These are phyloP conservation scores for Leptographium lundbergii DNA, from an alignment of 2,329 filamentous ascomycete species.

Conservation along the genomic window DNA sequence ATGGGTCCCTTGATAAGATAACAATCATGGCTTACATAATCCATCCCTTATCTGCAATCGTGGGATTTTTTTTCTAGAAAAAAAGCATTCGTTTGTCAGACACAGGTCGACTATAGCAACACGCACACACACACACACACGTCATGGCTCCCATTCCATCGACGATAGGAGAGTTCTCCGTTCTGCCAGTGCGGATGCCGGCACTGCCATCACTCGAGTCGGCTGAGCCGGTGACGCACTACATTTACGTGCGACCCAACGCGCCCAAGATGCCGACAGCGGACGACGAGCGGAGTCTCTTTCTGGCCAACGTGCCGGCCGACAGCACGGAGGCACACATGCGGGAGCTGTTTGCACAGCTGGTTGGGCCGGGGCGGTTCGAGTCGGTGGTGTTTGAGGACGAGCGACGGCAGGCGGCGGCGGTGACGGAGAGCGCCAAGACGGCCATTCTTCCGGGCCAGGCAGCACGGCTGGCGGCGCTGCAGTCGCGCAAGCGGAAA, in stretches of 20 bases:
- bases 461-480: slow-evolving; percentile 24
- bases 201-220: slow-evolving; percentile 33
- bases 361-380: slow-evolving; percentile 67
- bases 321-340: slow-evolving; percentile 72
- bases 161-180: slow-evolving; percentile 45
- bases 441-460: slow-evolving; percentile 26
- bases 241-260: slow-evolving; percentile 78
- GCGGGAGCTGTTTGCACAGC: slow-evolving; percentile 57
- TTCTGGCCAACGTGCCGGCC: slow-evolving; percentile 78
- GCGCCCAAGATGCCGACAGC: slow-evolving; percentile 63
- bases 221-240: slow-evolving; percentile 53
- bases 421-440: slow-evolving; percentile 14
- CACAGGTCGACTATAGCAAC: neutral
- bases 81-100: too few species aligned
- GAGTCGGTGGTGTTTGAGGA: slow-evolving; percentile 66
- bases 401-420: slow-evolving; percentile 26
- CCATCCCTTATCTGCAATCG: neutral
- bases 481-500: slow-evolving; percentile 38
- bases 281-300: slow-evolving; percentile 68
- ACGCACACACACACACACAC: neutral
- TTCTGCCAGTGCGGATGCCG: slow-evolving; percentile 57
- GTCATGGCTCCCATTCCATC: slow-evolving; percentile 21
- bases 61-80: neutral
- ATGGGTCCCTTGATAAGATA: too few species aligned
- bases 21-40: too few species aligned